Percentiles rank a stretch among this genome's conserved stretches.
phyloP scores from a whole-genome alignment of 805 yeast species.

The Blastobotrys terrestris region DNA sequence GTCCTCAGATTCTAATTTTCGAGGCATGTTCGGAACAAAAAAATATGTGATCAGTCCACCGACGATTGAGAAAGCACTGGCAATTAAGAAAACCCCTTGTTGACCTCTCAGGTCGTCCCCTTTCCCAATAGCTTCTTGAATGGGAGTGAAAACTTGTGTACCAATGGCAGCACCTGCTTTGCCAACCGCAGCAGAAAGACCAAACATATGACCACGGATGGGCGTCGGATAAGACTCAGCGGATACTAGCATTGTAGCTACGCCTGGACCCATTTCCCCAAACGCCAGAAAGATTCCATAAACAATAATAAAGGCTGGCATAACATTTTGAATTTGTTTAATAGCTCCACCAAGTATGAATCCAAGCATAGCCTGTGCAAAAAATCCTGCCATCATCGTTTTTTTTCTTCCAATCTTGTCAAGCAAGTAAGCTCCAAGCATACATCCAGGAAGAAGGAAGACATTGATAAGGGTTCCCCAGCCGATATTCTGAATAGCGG shows the following conservation, averaged over 20 bases:
- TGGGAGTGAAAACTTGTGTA: constrained; percentile 77
- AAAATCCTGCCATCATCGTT: constrained; percentile 64
- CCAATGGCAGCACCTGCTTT: constrained; percentile 90
- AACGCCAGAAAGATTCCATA: constrained; percentile 80
- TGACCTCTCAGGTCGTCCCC: constrained; percentile 7
- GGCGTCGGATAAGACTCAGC: constrained; percentile 82
- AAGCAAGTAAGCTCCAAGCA: constrained; percentile 67
- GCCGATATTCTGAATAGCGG: constrained; percentile 69
- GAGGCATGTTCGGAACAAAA: constrained; percentile 8
- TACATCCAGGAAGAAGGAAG: constrained; percentile 86
- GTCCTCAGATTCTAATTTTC: constrained; percentile 6
- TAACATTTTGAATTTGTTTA: constrained; percentile 48
- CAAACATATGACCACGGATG: constrained; percentile 82
- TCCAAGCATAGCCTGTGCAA: constrained; percentile 59
- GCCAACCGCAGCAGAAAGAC: constrained; percentile 85
- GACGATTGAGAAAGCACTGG: constrained; percentile 3
- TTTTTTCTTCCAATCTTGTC: constrained; percentile 66
- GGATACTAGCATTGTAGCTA: constrained; percentile 82
- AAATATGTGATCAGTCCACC: constrained; percentile 8
- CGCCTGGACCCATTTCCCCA: constrained; percentile 93
- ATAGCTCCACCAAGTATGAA: constrained; percentile 40
- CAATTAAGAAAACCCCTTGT: constrained; percentile 10
- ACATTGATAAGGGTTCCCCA: constrained; percentile 84
- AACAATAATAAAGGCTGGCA: constrained; percentile 67
- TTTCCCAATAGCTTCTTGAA: constrained; percentile 32